phyloP scores from a whole-genome alignment of 306 rosid genomes.

The Cucurbita pepo region DNA sequence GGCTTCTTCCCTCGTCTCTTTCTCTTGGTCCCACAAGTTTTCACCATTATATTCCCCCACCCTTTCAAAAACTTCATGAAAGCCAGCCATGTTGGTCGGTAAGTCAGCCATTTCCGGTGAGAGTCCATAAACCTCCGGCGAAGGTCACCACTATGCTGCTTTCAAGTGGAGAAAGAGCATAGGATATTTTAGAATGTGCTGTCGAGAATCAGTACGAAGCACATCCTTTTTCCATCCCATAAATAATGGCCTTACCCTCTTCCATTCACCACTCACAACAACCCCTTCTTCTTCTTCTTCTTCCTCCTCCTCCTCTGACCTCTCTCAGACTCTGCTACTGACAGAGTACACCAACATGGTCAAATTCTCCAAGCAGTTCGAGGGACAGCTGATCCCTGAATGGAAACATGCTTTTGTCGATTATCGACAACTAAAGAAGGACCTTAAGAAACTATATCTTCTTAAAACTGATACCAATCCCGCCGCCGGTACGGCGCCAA shows the following conservation, averaged over 20 bases:
- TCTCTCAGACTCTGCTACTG: background rate
- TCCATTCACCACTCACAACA: constrained; percentile 41
- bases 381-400: constrained; percentile 85
- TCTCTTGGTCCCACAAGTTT: constrained; percentile 10
- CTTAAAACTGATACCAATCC: constrained; percentile 16
- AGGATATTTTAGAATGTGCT: constrained; percentile 99
- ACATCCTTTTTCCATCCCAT: constrained; percentile 36
- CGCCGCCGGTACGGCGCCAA: constrained; percentile 14
- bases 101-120: constrained; percentile 32
- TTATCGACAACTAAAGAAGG: constrained; percentile 76
- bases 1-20: background rate
- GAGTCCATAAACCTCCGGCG: constrained; percentile 37
- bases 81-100: constrained; percentile 19
- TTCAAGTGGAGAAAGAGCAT: constrained; percentile 66
- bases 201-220: constrained; percentile 53
- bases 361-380: constrained; percentile 89
- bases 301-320: background rate
- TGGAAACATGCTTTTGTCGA: constrained; percentile 98
- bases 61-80: constrained; percentile 40
- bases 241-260: constrained; percentile 45
- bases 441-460: constrained; percentile 49
- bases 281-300: background rate
- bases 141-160: constrained; percentile 19
- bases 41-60: constrained; percentile 34
- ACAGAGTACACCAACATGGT: constrained; percentile 32